Evolutionary conservation across 768 basidiomycete genomes (phyloP).

Genomic region (Sarcomyxa edulis): DNA sequence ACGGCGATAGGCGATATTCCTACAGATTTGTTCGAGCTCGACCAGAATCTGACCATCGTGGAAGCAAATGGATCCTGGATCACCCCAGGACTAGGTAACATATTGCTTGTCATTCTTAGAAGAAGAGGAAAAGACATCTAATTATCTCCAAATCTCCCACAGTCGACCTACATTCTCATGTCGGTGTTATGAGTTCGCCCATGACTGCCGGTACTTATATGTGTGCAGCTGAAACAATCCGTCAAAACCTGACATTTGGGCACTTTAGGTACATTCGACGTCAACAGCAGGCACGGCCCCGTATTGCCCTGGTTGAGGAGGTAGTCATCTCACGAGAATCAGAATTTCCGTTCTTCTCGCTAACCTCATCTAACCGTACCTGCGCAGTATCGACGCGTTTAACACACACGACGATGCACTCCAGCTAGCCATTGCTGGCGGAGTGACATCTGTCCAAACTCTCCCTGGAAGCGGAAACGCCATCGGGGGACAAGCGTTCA

Average conservation of each 20-base stretch:
- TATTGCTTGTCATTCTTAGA: no score
- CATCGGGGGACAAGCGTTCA: constrained; percentile 84
- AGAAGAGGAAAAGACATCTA: no score
- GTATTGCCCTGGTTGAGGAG: constrained; percentile 75
- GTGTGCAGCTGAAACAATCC: constrained; percentile 1
- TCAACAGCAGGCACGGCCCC: constrained; percentile 63
- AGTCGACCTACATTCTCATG: constrained; percentile 78
- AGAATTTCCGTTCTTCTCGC: no score
- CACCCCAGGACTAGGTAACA: constrained; percentile 57
- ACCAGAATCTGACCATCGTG: constrained; percentile 43
- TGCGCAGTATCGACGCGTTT: constrained; percentile 79
- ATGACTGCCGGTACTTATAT: constrained; percentile 32
- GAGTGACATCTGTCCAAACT: constrained; percentile 81
- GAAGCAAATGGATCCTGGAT: constrained; percentile 65
- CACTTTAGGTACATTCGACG: constrained; percentile 43
- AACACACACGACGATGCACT: constrained; percentile 82
- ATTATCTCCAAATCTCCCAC: constrained; percentile 18
- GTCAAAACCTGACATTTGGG: not conserved
- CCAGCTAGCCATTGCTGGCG: constrained; percentile 74
- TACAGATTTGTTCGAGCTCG: constrained; percentile 25
- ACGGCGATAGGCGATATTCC: constrained; percentile 53
- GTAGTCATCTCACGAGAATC: no score
- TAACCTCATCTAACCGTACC: no score
- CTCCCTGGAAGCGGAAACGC: constrained; percentile 74
- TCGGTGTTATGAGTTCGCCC: constrained; percentile 70